phyloP scores from a whole-genome alignment of 805 yeast species.

The Kazachstania bromeliacearum region DNA sequence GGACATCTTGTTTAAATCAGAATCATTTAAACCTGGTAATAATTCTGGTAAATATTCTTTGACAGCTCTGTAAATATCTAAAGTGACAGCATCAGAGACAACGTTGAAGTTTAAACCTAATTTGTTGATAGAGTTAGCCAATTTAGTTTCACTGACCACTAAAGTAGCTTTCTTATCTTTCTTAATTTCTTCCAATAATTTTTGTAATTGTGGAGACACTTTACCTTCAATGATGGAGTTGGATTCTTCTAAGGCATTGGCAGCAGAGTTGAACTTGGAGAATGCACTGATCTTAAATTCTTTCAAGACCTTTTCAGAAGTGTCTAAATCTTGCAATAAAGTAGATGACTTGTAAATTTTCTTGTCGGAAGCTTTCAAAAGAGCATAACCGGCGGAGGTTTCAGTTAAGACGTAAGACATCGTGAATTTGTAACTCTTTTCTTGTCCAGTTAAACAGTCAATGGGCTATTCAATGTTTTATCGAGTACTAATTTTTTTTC shows the following conservation, averaged over 20 bases:
- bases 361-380: constrained; percentile 94
- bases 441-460: too few relatives aligned
- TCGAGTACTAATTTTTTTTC: too few relatives aligned
- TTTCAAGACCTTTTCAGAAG: constrained; percentile 75
- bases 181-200: constrained; percentile 64
- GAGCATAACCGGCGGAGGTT: constrained; percentile 98
- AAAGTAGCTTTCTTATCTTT: constrained; percentile 76
- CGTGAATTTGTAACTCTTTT: neutral
- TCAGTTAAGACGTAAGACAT: constrained; percentile 92
- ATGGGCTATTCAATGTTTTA: too few relatives aligned
- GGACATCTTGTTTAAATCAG: constrained; percentile 86
- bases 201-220: constrained; percentile 76
- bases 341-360: constrained; percentile 81
- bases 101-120: constrained; percentile 80
- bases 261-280: constrained; percentile 89
- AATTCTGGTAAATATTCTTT: constrained; percentile 90
- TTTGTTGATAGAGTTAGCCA: constrained; percentile 94
- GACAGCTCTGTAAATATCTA: constrained; percentile 91
- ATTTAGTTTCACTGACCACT: constrained; percentile 88
- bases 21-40: constrained; percentile 84
- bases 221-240: constrained; percentile 87
- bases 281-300: constrained; percentile 93
- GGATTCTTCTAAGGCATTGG: constrained; percentile 93
- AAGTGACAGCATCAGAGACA: constrained; percentile 88
- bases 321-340: constrained; percentile 65